These are phyloP conservation scores for Rhodomyrtus tomentosa DNA, from an alignment of 345 rosid species.

Conservation along the genomic window DNA sequence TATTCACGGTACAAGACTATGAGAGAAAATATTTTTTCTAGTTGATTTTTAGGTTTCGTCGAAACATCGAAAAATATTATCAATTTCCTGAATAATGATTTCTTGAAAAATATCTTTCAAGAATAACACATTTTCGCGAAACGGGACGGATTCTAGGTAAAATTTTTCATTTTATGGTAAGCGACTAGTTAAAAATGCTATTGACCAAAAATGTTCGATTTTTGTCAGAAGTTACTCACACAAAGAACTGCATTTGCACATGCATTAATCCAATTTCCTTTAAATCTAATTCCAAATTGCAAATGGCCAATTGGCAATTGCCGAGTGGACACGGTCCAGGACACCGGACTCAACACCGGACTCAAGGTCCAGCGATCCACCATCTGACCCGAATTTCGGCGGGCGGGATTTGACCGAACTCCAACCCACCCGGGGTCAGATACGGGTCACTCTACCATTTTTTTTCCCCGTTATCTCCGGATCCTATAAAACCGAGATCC, in stretches of 20 bases:
- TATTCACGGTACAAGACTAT: accelerated
- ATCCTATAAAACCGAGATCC: not conserved
- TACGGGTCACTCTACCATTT: not conserved
- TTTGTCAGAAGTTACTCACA: not conserved
- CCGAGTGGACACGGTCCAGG: not conserved
- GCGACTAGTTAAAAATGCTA: not conserved
- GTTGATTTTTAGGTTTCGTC: too few relatives aligned
- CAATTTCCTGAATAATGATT: too few relatives aligned
- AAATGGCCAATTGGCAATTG: not conserved
- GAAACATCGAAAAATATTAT: too few relatives aligned
- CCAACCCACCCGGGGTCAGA: not conserved
- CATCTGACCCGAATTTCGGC: not conserved
- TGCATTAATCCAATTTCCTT: not conserved
- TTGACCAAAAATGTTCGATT: not conserved
- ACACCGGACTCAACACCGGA: not conserved
- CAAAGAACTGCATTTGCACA: not conserved
- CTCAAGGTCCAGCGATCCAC: not conserved
- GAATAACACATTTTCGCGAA: too few relatives aligned
- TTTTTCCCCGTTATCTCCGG: not conserved
- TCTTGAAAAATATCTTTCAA: too few relatives aligned
- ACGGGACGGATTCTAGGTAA: too few relatives aligned
- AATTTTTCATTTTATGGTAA: too few relatives aligned
- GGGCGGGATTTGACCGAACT: not conserved
- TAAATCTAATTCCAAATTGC: not conserved
- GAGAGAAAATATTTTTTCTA: too few relatives aligned